These are phyloP conservation scores for Lactarius hengduanensis DNA, from an alignment of 768 basidiomycete genomes.

Conservation along the genomic window DNA sequence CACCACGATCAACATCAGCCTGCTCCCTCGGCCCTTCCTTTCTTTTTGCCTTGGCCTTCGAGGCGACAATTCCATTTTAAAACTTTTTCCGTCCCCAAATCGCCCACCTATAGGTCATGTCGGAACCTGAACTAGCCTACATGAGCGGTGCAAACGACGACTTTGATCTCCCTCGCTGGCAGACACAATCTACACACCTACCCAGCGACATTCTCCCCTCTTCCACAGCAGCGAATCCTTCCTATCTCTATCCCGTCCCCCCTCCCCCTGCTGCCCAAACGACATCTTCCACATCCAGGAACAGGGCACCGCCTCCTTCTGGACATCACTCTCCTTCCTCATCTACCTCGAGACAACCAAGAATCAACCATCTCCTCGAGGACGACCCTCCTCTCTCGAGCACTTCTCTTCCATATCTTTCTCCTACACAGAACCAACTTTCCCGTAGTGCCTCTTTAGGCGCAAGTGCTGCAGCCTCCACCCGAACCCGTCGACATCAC, in stretches of 20 bases:
- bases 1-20: background rate
- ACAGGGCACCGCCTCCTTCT: constrained; percentile 48
- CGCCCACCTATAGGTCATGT: constrained; percentile 46
- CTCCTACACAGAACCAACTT: constrained; percentile 53
- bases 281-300: constrained; percentile 35
- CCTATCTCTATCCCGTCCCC: constrained; percentile 50
- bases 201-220: constrained; percentile 47
- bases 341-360: constrained; percentile 50
- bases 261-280: constrained; percentile 57
- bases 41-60: constrained; percentile 8
- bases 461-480: constrained; percentile 40
- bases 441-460: constrained; percentile 66
- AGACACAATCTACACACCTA: constrained; percentile 42
- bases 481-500: constrained; percentile 62
- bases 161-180: constrained; percentile 69
- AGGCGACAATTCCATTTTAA: background rate
- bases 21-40: background rate
- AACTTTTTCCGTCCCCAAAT: constrained; percentile 8
- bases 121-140: constrained; percentile 72
- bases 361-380: constrained; percentile 65
- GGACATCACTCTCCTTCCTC: constrained; percentile 48
- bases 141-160: constrained; percentile 77
- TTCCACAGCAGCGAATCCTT: constrained; percentile 49
- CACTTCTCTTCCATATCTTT: constrained; percentile 49
- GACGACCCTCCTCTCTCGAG: constrained; percentile 46